Evolutionary conservation across 2,329 filamentous ascomycete species (phyloP).

Genomic region (Microdochium nivale): DNA sequence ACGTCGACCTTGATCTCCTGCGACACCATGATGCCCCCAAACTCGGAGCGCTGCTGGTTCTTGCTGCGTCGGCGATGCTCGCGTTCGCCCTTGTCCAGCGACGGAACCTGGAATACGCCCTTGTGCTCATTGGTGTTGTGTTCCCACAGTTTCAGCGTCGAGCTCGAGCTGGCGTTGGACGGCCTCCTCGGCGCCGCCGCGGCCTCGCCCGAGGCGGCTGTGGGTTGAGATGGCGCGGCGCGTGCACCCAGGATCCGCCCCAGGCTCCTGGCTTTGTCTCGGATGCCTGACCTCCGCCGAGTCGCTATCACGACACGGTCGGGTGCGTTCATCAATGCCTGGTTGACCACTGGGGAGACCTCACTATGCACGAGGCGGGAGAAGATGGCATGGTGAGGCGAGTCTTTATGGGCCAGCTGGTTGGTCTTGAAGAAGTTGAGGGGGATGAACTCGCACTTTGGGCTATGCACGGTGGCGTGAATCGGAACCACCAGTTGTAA

Average conservation of each 20-base stretch:
- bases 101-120: constrained; percentile 1
- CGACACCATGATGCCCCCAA: constrained; percentile 53
- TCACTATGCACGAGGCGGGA: constrained; percentile 52
- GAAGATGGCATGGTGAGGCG: constrained; percentile 49
- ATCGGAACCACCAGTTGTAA: constrained; percentile 56
- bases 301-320: neutral
- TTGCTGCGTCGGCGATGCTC: constrained; percentile 7
- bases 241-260: neutral
- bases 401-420: constrained; percentile 50
- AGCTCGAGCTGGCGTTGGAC: constrained; percentile 3
- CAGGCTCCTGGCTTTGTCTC: neutral
- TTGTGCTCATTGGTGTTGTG: constrained; percentile 2
- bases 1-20: constrained; percentile 52
- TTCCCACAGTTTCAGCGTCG: constrained; percentile 23
- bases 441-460: constrained; percentile 50
- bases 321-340: constrained; percentile 3
- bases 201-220: neutral
- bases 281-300: neutral
- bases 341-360: constrained; percentile 39
- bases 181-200: neutral
- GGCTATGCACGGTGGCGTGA: constrained; percentile 40
- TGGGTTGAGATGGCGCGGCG: neutral
- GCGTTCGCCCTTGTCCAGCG: constrained; percentile 6
- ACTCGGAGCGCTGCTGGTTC: constrained; percentile 11
- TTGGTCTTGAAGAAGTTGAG: constrained; percentile 58